Conservation (phyloP, 2,329 filamentous ascomycete genomes). For the Colletotrichum cuscutae region DNA sequence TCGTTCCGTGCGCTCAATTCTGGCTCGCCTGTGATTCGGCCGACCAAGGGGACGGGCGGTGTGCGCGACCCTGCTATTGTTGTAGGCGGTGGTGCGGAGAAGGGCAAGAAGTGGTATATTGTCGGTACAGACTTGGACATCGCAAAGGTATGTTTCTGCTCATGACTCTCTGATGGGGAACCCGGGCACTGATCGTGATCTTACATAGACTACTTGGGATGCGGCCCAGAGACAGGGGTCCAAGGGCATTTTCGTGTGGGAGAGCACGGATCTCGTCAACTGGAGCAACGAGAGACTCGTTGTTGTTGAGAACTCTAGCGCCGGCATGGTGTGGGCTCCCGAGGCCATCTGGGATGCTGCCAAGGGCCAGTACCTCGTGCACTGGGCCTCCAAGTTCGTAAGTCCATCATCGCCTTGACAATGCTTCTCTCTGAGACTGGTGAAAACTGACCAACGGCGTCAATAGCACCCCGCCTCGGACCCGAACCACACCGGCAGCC, state of each 20-base stretch:
- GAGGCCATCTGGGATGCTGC: conserved; percentile 26
- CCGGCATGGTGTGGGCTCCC: conserved; percentile 69
- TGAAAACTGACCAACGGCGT: neutral
- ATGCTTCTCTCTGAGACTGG: neutral
- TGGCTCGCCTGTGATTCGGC: conserved; percentile 58
- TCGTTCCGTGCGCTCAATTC: conserved; percentile 60
- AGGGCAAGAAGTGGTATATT: conserved; percentile 64
- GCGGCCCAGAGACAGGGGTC: conserved; percentile 61
- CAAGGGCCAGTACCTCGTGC: conserved; percentile 52
- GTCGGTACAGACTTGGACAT: conserved; percentile 66
- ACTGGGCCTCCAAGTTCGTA: conserved; percentile 60
- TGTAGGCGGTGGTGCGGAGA: conserved; percentile 55
- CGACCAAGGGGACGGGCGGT: conserved; percentile 61
- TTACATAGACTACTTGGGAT: conserved; percentile 59
- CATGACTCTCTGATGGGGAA: neutral
- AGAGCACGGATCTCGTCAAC: conserved; percentile 60
- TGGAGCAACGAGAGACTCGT: conserved; percentile 61
- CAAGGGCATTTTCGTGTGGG: conserved; percentile 65
- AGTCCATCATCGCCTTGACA: conserved; percentile 27
- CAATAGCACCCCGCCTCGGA: conserved; percentile 58
- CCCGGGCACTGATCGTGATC: conserved; percentile 12
- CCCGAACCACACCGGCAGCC: conserved; percentile 56
- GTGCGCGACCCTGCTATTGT: conserved; percentile 64
- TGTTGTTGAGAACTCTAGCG: conserved; percentile 60
- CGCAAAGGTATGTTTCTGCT: conserved; percentile 45